Percentiles rank a stretch among this genome's conserved stretches.
Evolutionary conservation across 2,329 filamentous ascomycete species (phyloP).

Genomic region (Diplodia mutila): DNA sequence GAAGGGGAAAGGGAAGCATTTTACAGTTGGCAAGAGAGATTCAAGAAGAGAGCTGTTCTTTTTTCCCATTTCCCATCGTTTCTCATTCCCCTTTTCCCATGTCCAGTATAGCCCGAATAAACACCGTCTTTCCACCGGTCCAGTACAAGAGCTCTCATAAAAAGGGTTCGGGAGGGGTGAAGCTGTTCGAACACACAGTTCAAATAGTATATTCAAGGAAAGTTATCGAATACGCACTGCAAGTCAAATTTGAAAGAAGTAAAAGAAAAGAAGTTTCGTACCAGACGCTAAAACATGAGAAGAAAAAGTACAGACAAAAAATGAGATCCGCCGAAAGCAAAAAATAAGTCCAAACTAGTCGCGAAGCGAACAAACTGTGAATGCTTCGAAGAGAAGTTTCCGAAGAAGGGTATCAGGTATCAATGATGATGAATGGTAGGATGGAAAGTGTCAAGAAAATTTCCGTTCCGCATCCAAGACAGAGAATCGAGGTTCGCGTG

Average conservation of each 20-base stretch:
- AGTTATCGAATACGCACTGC: conserved; percentile 13
- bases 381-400: background rate
- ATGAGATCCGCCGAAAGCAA: background rate
- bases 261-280: conserved; percentile 2
- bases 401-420: conserved; percentile 25
- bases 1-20: background rate
- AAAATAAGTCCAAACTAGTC: background rate
- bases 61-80: background rate
- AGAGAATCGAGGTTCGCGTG: background rate
- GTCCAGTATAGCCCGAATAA: background rate
- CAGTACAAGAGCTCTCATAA: background rate
- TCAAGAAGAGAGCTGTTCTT: background rate
- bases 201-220: conserved; percentile 16
- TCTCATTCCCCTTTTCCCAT: background rate
- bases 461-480: background rate
- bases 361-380: background rate
- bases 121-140: background rate
- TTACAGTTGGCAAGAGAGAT: background rate
- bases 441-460: background rate
- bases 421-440: conserved; percentile 10
- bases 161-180: background rate
- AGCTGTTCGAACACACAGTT: conserved; percentile 6
- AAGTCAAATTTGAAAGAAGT: background rate
- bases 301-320: background rate
- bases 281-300: conserved; percentile 1